Conservation (phyloP, 148 eudicot genomes). For the Rhododendron simsii region DNA sequence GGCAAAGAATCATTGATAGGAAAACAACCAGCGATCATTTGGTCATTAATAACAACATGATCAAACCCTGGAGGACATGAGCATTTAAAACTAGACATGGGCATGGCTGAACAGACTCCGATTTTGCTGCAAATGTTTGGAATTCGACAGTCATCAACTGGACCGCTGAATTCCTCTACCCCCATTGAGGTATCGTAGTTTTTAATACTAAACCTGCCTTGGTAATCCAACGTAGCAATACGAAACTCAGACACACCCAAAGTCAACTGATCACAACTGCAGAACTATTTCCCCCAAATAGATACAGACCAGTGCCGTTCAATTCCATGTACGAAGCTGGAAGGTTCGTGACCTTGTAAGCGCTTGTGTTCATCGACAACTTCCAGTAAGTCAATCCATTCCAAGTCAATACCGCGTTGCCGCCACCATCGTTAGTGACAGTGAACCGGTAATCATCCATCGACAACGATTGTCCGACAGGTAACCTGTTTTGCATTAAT, state of each 20-base stretch:
- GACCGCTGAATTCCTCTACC: slow-evolving; percentile 39
- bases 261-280: slow-evolving; percentile 31
- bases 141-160: slow-evolving; percentile 46
- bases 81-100: slow-evolving; percentile 47
- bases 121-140: slow-evolving; percentile 50
- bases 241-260: slow-evolving; percentile 34
- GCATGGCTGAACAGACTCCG: slow-evolving; percentile 36
- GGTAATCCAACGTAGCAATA: slow-evolving; percentile 35
- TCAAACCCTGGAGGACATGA: slow-evolving; percentile 13
- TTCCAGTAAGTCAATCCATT: slow-evolving; percentile 46
- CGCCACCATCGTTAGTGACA: slow-evolving; percentile 16
- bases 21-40: slow-evolving; percentile 21
- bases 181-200: slow-evolving; percentile 23
- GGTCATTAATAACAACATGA: slow-evolving; percentile 9
- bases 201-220: slow-evolving; percentile 43
- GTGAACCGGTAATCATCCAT: slow-evolving; percentile 41
- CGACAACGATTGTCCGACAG: slow-evolving; percentile 20
- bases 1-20: slow-evolving; percentile 29
- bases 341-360: slow-evolving; percentile 34
- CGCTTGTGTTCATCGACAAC: slow-evolving; percentile 36
- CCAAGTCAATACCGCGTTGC: slow-evolving; percentile 55
- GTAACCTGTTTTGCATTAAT: slow-evolving; percentile 26
- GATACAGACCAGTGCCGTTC: slow-evolving; percentile 47
- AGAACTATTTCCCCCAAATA: slow-evolving; percentile 38
- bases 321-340: slow-evolving; percentile 35